Percentiles rank a stretch among this genome's conserved stretches.
phyloP scores from a whole-genome alignment of 2,329 filamentous ascomycete genomes.

The Aschersonia sp. region DNA sequence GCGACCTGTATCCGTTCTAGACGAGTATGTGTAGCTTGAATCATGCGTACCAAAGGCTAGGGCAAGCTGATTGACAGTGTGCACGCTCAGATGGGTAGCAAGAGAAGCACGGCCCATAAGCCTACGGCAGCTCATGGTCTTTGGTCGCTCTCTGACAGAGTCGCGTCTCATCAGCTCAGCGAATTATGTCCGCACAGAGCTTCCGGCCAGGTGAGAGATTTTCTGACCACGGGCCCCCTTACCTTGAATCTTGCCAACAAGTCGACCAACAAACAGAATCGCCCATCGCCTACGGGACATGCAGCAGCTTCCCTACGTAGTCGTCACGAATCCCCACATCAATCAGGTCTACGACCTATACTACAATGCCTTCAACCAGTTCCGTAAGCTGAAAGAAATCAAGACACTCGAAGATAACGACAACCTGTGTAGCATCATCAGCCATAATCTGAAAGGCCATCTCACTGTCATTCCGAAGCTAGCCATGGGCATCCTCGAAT shows the following conservation, averaged over 20 bases:
- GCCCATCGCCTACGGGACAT: slow-evolving; percentile 94
- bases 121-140: slow-evolving; percentile 90
- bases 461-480: slow-evolving; percentile 87
- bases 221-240: background rate
- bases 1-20: slow-evolving; percentile 48
- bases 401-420: slow-evolving; percentile 84
- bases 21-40: slow-evolving; percentile 35
- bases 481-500: slow-evolving; percentile 88
- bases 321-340: slow-evolving; percentile 89
- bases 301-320: slow-evolving; percentile 88
- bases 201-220: slow-evolving; percentile 24
- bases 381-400: slow-evolving; percentile 73
- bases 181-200: slow-evolving; percentile 92
- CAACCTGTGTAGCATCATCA: slow-evolving; percentile 64
- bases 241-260: background rate
- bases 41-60: background rate
- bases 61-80: background rate
- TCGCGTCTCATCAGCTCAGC: slow-evolving; percentile 80
- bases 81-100: slow-evolving; percentile 64
- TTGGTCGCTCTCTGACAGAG: slow-evolving; percentile 86
- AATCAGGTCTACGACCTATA: slow-evolving; percentile 94
- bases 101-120: slow-evolving; percentile 91
- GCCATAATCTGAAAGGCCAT: slow-evolving; percentile 70
- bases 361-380: slow-evolving; percentile 86
- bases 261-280: slow-evolving; percentile 35